Evolutionary conservation across 2,329 filamentous ascomycete genomes (phyloP), one percentile per base, ranked within the genome.

Genomic region (Ceratocystiopsis sp.): DNA sequence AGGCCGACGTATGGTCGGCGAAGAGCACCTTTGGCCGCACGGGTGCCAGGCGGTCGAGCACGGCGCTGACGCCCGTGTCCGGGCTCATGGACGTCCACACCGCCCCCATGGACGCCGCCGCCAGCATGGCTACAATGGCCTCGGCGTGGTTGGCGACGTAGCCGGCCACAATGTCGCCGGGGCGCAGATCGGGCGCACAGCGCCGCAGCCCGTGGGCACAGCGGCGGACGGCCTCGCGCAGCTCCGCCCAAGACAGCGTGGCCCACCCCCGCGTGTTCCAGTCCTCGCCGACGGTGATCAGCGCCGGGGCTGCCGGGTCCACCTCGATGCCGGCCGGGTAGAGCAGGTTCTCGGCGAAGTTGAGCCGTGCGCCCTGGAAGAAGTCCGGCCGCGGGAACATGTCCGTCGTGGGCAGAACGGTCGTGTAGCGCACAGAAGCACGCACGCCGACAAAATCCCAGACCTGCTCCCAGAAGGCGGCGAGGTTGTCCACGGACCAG

Each of bases 261-360:
- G 61, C 58, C 7, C 41, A 40, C 19, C 42, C 37, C 3, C 25
- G 67, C 65, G 52, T 82, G 71, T 73, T 75, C 15, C 67, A 49
- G 15, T 42, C 59, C 62, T 96, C 89, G 12, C 85, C 94, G 4
- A 75, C 79, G 21, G 81, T 83, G 53, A 95, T 81, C 38, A 93
- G 69, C 16, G 87, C 87, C 8, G 73, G 61, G 5, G 71, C 67
- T 38, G 75, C 60, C 41, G 78, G 71, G 49, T 80, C 63, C 8
- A 76, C 60, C 35, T 71, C 64, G 41, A 67, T 67, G 4, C 42
- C 44, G 4, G 50, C 38, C 10, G 89, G 89, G 58, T 80, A 95
- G 4, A 98, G 75, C 43, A 96, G 68, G 58, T 98, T 98, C 63
- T 96, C 84, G 21, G 89, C 87, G 57, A 95, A 96, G 60, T 96